Conservation (phyloP, 192 early-diverging fungal genomes). For the Dispira simplex region DNA sequence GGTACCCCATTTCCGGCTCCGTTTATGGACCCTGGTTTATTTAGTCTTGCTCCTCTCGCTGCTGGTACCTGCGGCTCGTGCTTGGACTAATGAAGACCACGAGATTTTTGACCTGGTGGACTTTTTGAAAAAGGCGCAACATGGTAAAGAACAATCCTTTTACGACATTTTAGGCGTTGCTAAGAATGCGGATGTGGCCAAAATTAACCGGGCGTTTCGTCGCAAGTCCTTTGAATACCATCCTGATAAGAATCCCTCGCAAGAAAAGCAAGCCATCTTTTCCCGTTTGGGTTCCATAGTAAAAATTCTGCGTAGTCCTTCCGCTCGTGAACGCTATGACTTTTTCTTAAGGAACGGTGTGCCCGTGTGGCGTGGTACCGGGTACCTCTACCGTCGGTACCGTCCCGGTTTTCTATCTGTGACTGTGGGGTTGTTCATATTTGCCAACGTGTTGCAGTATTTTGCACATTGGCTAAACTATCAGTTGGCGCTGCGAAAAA, state of each 20-base stretch:
- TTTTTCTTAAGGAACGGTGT: slow-evolving; percentile 70
- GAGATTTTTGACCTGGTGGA: slow-evolving; percentile 76
- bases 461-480: slow-evolving; percentile 39
- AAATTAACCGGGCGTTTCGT: slow-evolving; percentile 50
- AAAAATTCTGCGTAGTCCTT: slow-evolving; percentile 41
- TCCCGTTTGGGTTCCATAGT: slow-evolving; percentile 45
- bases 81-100: slow-evolving; percentile 45
- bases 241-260: slow-evolving; percentile 52
- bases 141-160: slow-evolving; percentile 37
- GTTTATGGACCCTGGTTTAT: neutral
- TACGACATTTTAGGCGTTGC: slow-evolving; percentile 45
- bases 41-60: neutral
- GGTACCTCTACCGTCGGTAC: slow-evolving; percentile 54
- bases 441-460: slow-evolving; percentile 46
- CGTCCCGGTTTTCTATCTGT: slow-evolving; percentile 51
- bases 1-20: neutral
- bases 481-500: slow-evolving; percentile 1
- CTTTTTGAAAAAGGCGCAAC: slow-evolving; percentile 40
- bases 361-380: slow-evolving; percentile 63
- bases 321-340: slow-evolving; percentile 54
- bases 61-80: slow-evolving; percentile 10
- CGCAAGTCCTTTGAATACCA: slow-evolving; percentile 51
- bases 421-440: slow-evolving; percentile 30
- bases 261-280: slow-evolving; percentile 38
- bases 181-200: slow-evolving; percentile 29